phyloP scores from a whole-genome alignment of 495 filamentous ascomycete genomes.

The Aspergillus cristatus region DNA sequence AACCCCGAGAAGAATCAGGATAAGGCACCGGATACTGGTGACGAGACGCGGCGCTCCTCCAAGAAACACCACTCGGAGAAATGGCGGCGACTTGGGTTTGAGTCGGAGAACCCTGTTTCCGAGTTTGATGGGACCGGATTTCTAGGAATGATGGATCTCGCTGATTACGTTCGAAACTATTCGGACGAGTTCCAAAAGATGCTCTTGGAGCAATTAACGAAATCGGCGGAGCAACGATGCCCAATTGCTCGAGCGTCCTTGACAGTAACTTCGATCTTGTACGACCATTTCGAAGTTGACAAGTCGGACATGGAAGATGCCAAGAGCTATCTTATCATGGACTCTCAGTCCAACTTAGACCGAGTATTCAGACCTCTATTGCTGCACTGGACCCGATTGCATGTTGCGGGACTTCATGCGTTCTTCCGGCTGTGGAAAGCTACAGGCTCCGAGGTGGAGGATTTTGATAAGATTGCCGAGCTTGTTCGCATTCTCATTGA shows the following conservation, averaged over 20 bases:
- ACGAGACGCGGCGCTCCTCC: conserved; percentile 44
- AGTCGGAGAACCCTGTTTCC: conserved; percentile 71
- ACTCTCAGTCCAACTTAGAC: conserved; percentile 73
- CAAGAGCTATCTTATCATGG: conserved; percentile 65
- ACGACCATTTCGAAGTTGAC: conserved; percentile 92
- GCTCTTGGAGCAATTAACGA: conserved; percentile 79
- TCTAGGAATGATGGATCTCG: conserved; percentile 94
- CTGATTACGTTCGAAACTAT: conserved; percentile 82
- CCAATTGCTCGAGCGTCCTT: conserved; percentile 83
- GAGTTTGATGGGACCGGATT: conserved; percentile 87
- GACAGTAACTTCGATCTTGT: conserved; percentile 77
- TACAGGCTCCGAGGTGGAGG: conserved; percentile 70
- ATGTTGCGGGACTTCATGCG: conserved; percentile 76
- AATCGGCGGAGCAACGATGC: conserved; percentile 63
- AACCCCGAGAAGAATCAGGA: conserved; percentile 49
- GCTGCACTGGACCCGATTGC: conserved; percentile 93
- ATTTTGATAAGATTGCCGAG: conserved; percentile 89
- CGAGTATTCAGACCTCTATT: conserved; percentile 79
- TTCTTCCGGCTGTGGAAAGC: conserved; percentile 91
- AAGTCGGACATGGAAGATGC: conserved; percentile 76
- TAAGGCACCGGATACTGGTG: conserved; percentile 19
- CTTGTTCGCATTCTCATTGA: conserved; percentile 85
- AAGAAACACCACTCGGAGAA: conserved; percentile 77
- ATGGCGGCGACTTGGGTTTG: conserved; percentile 88
- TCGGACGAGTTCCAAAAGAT: conserved; percentile 89